phyloP scores from a whole-genome alignment of 2,329 filamentous ascomycete species.

The Chaetomiaceae sp. region DNA sequence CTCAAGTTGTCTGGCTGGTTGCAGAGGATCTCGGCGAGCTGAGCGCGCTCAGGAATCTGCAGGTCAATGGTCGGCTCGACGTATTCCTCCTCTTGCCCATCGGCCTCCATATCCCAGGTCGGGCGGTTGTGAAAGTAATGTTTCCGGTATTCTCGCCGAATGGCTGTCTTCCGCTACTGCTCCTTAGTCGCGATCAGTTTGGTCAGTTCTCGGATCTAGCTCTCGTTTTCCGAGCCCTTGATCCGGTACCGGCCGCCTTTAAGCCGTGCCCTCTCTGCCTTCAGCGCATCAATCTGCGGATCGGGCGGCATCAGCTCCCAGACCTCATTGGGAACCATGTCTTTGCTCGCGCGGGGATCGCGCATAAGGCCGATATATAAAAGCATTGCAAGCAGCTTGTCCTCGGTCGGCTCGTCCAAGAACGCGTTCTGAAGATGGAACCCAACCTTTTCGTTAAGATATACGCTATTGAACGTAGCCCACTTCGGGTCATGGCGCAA shows the following conservation, averaged over 20 bases:
- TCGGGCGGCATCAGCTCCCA: constrained; percentile 26
- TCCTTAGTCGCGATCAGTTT: constrained; percentile 25
- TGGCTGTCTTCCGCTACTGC: constrained; percentile 17
- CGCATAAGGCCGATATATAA: constrained; percentile 28
- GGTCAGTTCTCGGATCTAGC: constrained; percentile 26
- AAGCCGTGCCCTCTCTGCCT: constrained; percentile 22
- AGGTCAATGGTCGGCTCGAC: constrained; percentile 17
- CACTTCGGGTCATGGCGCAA: constrained; percentile 30
- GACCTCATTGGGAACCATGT: constrained; percentile 32
- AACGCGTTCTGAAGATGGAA: constrained; percentile 32
- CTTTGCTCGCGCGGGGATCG: constrained; percentile 27
- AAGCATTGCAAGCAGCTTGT: constrained; percentile 24
- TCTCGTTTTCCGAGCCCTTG: constrained; percentile 23
- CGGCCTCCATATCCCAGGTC: constrained; percentile 29
- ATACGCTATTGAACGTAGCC: constrained; percentile 28
- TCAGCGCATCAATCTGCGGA: constrained; percentile 27
- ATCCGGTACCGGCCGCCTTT: constrained; percentile 30
- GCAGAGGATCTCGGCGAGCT: constrained; percentile 16
- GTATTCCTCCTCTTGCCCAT: constrained; percentile 21
- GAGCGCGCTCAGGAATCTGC: constrained; percentile 18
- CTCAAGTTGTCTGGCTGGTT: constrained; percentile 14
- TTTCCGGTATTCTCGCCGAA: constrained; percentile 26
- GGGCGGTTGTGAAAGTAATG: constrained; percentile 29
- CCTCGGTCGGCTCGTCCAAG: constrained; percentile 26
- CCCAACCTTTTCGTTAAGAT: constrained; percentile 30